These are phyloP conservation scores for Geranomyces variabilis DNA, from an alignment of 192 early-diverging fungal genomes.

Conservation along the genomic window DNA sequence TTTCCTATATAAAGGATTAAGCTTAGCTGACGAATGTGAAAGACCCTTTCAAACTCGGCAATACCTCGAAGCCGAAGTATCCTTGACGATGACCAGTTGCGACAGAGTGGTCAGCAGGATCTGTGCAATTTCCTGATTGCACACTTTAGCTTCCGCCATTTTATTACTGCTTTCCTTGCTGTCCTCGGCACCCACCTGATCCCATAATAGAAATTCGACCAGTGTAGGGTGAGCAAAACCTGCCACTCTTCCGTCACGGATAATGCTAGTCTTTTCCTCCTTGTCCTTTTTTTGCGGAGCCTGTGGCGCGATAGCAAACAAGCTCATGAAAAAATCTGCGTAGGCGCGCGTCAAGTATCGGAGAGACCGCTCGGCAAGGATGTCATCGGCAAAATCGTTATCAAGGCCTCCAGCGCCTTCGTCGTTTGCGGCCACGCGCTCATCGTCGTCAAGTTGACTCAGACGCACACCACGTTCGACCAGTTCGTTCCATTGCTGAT, in stretches of 20 bases:
- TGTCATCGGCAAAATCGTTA: conserved; percentile 40
- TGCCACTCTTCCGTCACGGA: background rate
- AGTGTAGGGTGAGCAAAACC: conserved; percentile 29
- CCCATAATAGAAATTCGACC: conserved; percentile 31
- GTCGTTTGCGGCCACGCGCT: background rate
- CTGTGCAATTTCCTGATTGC: conserved; percentile 6
- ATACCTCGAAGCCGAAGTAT: conserved; percentile 17
- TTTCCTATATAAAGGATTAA: background rate
- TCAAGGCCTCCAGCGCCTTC: background rate
- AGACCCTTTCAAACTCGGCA: background rate
- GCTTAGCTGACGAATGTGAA: background rate
- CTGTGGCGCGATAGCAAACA: conserved; percentile 24
- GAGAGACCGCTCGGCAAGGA: conserved; percentile 38
- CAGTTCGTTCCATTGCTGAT: conserved; percentile 35
- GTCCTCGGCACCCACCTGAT: conserved; percentile 13
- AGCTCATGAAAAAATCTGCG: conserved; percentile 28
- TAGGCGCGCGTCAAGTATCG: conserved; percentile 40
- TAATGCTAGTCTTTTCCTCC: background rate
- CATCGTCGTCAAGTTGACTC: background rate
- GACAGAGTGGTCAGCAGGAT: conserved; percentile 18
- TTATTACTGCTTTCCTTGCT: background rate
- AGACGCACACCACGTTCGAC: conserved; percentile 17
- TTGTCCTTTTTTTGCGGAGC: conserved; percentile 1
- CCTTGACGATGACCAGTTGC: conserved; percentile 24
- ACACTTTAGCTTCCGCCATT: background rate